Conservation (phyloP, 1,284 basidiomycete species). For the Erythrobasidium hasegawianum region DNA sequence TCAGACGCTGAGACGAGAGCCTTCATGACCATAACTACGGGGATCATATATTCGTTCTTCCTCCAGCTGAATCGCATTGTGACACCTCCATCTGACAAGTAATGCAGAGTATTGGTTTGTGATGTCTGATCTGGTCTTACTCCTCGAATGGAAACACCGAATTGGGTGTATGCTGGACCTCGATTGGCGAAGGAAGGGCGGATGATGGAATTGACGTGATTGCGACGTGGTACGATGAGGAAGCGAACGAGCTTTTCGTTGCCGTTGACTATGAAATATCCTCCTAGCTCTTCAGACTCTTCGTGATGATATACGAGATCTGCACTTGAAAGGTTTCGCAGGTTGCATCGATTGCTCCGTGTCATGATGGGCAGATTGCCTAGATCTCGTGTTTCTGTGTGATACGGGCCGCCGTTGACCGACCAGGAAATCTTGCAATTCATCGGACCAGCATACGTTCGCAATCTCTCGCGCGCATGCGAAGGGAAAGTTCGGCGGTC, state of each 20-base stretch:
- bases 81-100: constrained; percentile 90
- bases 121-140: constrained; percentile 86
- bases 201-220: constrained; percentile 81
- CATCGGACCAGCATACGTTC: constrained; percentile 88
- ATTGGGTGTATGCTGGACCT: constrained; percentile 89
- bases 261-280: constrained; percentile 98
- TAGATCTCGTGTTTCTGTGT: constrained; percentile 77
- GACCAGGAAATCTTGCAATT: constrained; percentile 86
- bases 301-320: constrained; percentile 87
- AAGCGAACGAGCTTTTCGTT: constrained; percentile 98
- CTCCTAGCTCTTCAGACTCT: constrained; percentile 97
- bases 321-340: constrained; percentile 75
- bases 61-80: constrained; percentile 95
- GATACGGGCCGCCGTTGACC: constrained; percentile 67
- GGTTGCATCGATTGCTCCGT: constrained; percentile 90
- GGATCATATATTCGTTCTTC: constrained; percentile 98
- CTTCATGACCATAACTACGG: constrained; percentile 94
- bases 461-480: constrained; percentile 84
- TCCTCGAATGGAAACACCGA: constrained; percentile 92
- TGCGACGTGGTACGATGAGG: constrained; percentile 82
- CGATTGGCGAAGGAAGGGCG: constrained; percentile 85
- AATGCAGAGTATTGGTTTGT: constrained; percentile 93
- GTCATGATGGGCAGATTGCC: constrained; percentile 96
- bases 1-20: constrained; percentile 91
- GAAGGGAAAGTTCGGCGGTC: constrained; percentile 77